Base-by-base conservation (phyloP, 441 rosid genomes). In the Mallotus japonicus region DNA sequence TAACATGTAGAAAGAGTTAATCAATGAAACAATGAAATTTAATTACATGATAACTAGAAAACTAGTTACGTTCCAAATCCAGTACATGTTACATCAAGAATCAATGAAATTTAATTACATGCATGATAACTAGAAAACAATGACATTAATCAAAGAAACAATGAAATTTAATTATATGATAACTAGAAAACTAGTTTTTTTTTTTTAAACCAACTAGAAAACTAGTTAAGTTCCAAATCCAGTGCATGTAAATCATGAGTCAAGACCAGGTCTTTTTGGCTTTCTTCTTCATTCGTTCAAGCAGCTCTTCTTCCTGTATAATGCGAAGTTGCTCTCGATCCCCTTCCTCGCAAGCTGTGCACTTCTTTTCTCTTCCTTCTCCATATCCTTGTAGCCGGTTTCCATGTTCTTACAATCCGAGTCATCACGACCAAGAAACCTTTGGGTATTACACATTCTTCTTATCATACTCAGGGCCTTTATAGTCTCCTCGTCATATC, bases 361-460 rank as follows among this genome's bases (percentile, higher is more conserved):
- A 49, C 73, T 72, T 68, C 53, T 67, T 58, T 67, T 77, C 67
- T 77, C 80, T 55, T 77, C 66, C 69, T 46, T 77, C 13, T 10
- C n/a, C 0, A 77, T 73, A 7, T 73, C 65, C 20, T 57, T 42
- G 15, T 40, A 73, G 69, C 17, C 62, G n/a, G 76, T 11, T 57
- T 72, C 80, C 73, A 67, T 67, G 28, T 2, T 5, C 2, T 14
- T 6, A 10, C 13, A 49, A 57, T 77, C 73, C n/a, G 67, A 15
- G 62, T 72, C 80, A 55, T 77, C 76, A 0, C 76, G 73, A 2
- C 80, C 73, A 1, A 40, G 5, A 40, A 73, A 77, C 65, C 76
- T 60, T 55, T 67, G 22, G 1, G 73, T 77, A 49, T 73, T 73
- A 5, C 68, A 73, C 76, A 73, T 73, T 46, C 32, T 46, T 50